Conservation (phyloP, 176 grass and related monocot species). For the Oryza nivara region DNA sequence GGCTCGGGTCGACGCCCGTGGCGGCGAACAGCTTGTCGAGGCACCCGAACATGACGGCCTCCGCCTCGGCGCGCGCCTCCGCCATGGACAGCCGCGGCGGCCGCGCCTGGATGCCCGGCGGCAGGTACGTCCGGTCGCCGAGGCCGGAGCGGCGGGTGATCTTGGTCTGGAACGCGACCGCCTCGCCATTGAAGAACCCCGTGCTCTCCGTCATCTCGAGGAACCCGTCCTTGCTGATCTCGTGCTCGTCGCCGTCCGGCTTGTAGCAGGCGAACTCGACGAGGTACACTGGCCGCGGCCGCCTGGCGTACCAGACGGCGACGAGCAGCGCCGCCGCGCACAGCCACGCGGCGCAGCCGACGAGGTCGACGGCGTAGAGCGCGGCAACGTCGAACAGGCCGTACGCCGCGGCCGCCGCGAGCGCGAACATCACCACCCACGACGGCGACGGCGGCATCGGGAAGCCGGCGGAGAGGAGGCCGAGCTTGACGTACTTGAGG, state of each 20-base stretch:
- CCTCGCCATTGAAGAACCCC: slow-evolving; percentile 51
- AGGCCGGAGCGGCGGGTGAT: slow-evolving; percentile 66
- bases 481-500: slow-evolving; percentile 78
- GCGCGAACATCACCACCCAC: slow-evolving; percentile 22
- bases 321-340: slow-evolving; percentile 34
- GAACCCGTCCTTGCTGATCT: slow-evolving; percentile 65
- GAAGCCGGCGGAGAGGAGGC: slow-evolving; percentile 40
- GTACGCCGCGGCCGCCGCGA: slow-evolving; percentile 44
- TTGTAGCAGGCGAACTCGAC: slow-evolving; percentile 76
- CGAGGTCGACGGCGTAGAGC: slow-evolving; percentile 46
- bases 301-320: slow-evolving; percentile 44
- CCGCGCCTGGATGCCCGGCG: slow-evolving; percentile 58
- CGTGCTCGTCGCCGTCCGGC: slow-evolving; percentile 49
- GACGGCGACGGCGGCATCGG: background rate
- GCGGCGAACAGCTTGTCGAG: slow-evolving; percentile 61
- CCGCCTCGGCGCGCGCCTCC: slow-evolving; percentile 69
- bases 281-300: slow-evolving; percentile 68
- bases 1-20: slow-evolving; percentile 60
- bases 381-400: slow-evolving; percentile 23
- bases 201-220: slow-evolving; percentile 60
- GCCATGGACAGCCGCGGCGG: slow-evolving; percentile 63
- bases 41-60: slow-evolving; percentile 73
- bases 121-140: slow-evolving; percentile 73
- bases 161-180: slow-evolving; percentile 75
- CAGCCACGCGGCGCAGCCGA: slow-evolving; percentile 37